Evolutionary conservation across 768 basidiomycete species (phyloP), one percentile per base, ranked within the genome.

Genomic region (Rubroboletus satanas): DNA sequence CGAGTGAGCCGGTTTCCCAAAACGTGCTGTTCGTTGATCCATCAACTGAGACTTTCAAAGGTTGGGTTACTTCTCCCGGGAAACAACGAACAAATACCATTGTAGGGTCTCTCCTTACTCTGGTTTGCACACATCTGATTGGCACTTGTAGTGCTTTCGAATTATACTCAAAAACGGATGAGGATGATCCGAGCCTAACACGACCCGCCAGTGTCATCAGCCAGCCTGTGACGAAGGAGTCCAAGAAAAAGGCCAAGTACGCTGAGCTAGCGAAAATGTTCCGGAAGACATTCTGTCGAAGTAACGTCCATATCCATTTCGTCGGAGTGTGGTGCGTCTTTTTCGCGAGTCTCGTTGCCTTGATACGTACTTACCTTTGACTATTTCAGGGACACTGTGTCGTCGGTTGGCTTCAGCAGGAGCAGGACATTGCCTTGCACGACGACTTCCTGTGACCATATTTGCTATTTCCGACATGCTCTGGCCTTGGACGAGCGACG

Each of bases 401-500:
- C 79, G 3, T 77, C 78, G 0, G 68, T 79, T 41, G 76, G 79
- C 6, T 11, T 77, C 3, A 37, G 68, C 3, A 61, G 76, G 39
- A 59, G 53, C 12, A 66, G 56, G 12, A 65, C 55, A 21, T 52
- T 76, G 7, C 75, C 78, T 6, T 57, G 54, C 21, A 74, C 74
- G 7, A 66, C 64, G 17, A 55, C 54, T 8, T 62, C 63, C 2
- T 64, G 59, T 48, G 59, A 71, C 33, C 71, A 76, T 47, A 65
- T 78, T 8, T 75, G 74, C 39, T 70, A 67, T 43, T 79, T 79
- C 52, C 72, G 78, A 7, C 78, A 79, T 60, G 78, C 76, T 1
- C 64, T 79, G 5, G 78, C 79, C 1, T 63, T 79, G 28, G 78
- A 79, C 52, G 79, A 79, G 44, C 65, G 72, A 26, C 71, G 79